Base-by-base conservation (phyloP, 805 yeast genomes). In the Sugiyamaella chiloensis region DNA sequence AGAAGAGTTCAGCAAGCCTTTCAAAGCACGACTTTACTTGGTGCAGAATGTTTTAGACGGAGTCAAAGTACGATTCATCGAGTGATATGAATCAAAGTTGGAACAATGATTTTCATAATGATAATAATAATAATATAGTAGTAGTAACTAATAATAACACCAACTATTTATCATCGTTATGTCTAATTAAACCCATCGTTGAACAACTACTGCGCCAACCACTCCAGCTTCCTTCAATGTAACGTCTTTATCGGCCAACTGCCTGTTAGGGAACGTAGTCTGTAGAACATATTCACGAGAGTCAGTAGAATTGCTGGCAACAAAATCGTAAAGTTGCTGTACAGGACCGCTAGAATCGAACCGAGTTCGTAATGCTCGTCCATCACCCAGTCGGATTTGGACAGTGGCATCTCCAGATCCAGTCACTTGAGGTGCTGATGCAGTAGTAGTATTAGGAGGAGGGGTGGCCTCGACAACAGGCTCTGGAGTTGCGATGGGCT, bases 191-290 rank as follows among this genome's bases (percentile, higher is more conserved):
- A 61, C 72, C 93, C 95, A 86, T 69, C 93, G 82, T 66, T 88
- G 97, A 14, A 90, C 87, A 24, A 90, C 81, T n/a, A 87, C 96
- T 1, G 97, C 79, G 56, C 87, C 87, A 43, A 77, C 75, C 53
- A 88, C 71, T 27, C 87, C 87, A 3, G 95, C 93, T 24, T 81
- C 88, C 48, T 75, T 78, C 42, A 91, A 79, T 1, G 85, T 76
- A 31, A 73, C 61, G 8, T 68, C 70, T 37, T 72, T 68, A 48
- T 85, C 80, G 42, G 76, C 80, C 34, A 91, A 77, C 23, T 83
- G 80, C 62, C 79, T 78, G 24, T 85, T 82, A 7, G 98, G 98
- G 70, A 87, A 87, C 0, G 95, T 80, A 53, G 85, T 80, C 47
- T 85, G 85, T 52, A 90, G 73, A 3, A 77, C 73, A 66, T 86